Evolutionary conservation across 495 filamentous ascomycete species (phyloP).

Genomic region (Platismatia glauca): DNA sequence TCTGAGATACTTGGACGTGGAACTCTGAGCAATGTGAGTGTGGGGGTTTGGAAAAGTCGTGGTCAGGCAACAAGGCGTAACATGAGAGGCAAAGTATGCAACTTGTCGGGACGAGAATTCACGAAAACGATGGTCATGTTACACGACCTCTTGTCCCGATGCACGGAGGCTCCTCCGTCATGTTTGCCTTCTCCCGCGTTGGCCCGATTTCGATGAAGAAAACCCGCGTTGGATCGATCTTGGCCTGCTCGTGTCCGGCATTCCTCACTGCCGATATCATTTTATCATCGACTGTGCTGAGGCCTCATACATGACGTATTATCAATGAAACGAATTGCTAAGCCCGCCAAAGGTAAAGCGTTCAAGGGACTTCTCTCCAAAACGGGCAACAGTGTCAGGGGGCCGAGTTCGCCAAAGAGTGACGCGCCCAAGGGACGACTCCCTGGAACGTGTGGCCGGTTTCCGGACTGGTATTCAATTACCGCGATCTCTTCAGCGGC

Average conservation of each 20-base stretch:
- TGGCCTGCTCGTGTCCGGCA: background rate
- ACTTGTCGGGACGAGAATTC: background rate
- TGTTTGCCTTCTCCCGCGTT: background rate
- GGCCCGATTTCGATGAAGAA: too few relatives aligned
- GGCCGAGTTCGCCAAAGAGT: too few relatives aligned
- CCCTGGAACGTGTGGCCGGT: too few relatives aligned
- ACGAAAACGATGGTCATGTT: background rate
- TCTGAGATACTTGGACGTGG: background rate
- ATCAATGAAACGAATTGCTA: background rate
- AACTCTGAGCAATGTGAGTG: background rate
- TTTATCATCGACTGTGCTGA: background rate
- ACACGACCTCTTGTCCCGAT: background rate
- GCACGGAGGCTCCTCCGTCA: background rate
- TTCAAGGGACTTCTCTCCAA: too few relatives aligned
- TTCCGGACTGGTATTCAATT: too few relatives aligned
- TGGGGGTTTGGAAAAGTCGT: background rate
- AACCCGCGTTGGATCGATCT: background rate
- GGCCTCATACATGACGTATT: background rate
- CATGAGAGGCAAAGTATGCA: background rate
- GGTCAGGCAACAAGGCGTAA: background rate
- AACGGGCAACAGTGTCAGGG: too few relatives aligned
- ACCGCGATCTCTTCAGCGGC: too few relatives aligned
- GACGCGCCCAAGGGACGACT: too few relatives aligned
- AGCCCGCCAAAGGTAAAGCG: too few relatives aligned
- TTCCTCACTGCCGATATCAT: background rate